Conservation (phyloP, 805 yeast genomes). For the Candida gorgasii region DNA sequence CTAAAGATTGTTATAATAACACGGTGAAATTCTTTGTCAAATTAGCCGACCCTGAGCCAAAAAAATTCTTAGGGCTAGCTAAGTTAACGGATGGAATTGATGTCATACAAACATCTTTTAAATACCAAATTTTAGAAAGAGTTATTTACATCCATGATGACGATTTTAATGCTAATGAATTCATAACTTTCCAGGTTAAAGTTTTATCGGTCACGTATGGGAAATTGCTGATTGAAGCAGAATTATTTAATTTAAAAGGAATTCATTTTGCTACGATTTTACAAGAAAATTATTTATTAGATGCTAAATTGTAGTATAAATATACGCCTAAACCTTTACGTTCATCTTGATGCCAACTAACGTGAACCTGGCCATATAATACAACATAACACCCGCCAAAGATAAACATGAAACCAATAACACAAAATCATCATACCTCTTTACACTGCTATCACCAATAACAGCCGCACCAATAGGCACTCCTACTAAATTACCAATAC, state of each 20-base stretch:
- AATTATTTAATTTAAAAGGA: slow-evolving; percentile 51
- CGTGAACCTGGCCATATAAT: slow-evolving; percentile 23
- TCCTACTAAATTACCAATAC: slow-evolving; percentile 31
- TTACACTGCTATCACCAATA: slow-evolving; percentile 25
- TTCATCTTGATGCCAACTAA: slow-evolving; percentile 24
- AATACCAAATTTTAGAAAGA: slow-evolving; percentile 12
- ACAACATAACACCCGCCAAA: slow-evolving; percentile 28
- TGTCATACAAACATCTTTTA: slow-evolving; percentile 1
- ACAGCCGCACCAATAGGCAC: slow-evolving; percentile 32
- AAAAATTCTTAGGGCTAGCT: slow-evolving; percentile 12
- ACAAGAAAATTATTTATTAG: slow-evolving; percentile 55
- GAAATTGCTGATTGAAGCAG: slow-evolving; percentile 58
- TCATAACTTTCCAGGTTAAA: slow-evolving; percentile 51
- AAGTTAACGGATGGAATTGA: slow-evolving; percentile 9
- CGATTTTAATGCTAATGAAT: slow-evolving; percentile 49
- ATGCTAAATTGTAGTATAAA: not conserved
- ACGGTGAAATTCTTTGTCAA: slow-evolving; percentile 9
- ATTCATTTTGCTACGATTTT: slow-evolving; percentile 58
- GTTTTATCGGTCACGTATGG: slow-evolving; percentile 52
- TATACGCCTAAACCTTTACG: slow-evolving; percentile 21
- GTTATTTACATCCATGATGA: slow-evolving; percentile 63
- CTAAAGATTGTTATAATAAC: slow-evolving; percentile 8
- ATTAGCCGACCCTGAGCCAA: not conserved
- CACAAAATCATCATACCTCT: slow-evolving; percentile 31
- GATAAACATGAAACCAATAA: slow-evolving; percentile 32